A percentile compares a stretch with the other conserved stretches of the same genome.
Conservation (phyloP, 2,329 filamentous ascomycete species). For the Epichloe brachyelytri region DNA sequence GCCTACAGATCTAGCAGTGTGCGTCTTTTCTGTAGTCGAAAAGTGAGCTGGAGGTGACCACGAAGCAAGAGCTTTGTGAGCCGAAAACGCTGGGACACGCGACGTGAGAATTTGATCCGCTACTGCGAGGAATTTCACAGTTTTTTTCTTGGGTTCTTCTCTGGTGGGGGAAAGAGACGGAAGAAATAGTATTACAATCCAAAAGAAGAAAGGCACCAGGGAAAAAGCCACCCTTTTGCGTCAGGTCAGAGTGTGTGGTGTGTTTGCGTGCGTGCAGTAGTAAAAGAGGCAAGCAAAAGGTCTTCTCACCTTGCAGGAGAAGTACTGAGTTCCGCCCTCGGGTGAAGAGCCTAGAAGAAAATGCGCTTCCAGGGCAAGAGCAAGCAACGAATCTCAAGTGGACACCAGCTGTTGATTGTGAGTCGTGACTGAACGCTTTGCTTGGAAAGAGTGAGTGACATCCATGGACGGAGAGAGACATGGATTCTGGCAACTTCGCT, state of each 20-base stretch:
- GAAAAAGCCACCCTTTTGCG: background rate
- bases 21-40: background rate
- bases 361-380: background rate
- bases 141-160: background rate
- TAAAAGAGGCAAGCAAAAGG: background rate
- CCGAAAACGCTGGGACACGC: background rate
- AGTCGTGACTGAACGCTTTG: background rate
- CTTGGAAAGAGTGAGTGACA: background rate
- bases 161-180: background rate
- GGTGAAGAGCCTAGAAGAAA: background rate
- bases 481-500: no score
- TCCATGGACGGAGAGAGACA: background rate
- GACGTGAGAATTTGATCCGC: background rate
- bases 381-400: background rate
- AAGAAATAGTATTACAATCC: slow-evolving; percentile 1
- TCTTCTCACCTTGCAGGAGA: no score
- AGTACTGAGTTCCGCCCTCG: no score
- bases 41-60: background rate
- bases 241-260: background rate
- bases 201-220: slow-evolving; percentile 1
- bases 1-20: no score
- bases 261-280: background rate
- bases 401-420: no score
- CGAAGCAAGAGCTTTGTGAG: background rate
- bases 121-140: background rate